phyloP scores from a whole-genome alignment of 1,139 yeast genomes.

The Yamadazyma sp. region DNA sequence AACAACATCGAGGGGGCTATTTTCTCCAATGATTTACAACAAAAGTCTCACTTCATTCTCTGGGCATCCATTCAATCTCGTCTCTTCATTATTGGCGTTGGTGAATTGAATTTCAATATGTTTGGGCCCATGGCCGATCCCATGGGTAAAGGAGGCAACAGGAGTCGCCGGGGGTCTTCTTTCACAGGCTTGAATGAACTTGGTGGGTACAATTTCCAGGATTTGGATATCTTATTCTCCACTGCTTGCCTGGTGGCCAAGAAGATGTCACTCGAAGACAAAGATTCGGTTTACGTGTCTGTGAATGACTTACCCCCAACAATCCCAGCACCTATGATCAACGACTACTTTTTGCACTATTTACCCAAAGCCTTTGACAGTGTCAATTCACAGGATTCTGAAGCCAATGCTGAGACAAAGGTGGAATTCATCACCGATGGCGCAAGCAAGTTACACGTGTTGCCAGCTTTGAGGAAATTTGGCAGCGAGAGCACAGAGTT shows the following conservation, averaged over 20 bases:
- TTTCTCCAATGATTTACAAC: conserved; percentile 40
- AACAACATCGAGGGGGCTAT: conserved; percentile 38
- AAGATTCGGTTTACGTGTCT: conserved; percentile 21
- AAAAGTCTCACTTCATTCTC: conserved; percentile 35
- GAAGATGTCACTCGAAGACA: conserved; percentile 18
- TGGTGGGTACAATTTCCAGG: conserved; percentile 45
- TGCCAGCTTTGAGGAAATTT: conserved; percentile 39
- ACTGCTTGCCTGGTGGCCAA: conserved; percentile 32
- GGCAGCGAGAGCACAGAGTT: conserved; percentile 29
- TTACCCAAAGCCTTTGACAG: conserved; percentile 24
- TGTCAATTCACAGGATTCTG: conserved; percentile 14
- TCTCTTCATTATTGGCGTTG: conserved; percentile 34
- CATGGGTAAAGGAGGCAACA: conserved; percentile 17
- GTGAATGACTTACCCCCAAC: conserved; percentile 36
- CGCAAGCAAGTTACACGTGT: conserved; percentile 19
- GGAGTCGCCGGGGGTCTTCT: conserved; percentile 36
- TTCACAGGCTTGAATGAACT: conserved; percentile 40
- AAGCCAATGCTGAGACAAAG: conserved; percentile 13
- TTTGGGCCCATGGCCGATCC: conserved; percentile 22
- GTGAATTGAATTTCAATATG: conserved; percentile 34
- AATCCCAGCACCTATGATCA: conserved; percentile 36
- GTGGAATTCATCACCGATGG: conserved; percentile 28
- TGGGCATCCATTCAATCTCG: conserved; percentile 28
- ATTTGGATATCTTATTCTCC: conserved; percentile 37
- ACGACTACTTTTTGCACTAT: conserved; percentile 40